Evolutionary conservation across 192 early-diverging fungal genomes (phyloP).

Genomic region (Coemansia sp.): DNA sequence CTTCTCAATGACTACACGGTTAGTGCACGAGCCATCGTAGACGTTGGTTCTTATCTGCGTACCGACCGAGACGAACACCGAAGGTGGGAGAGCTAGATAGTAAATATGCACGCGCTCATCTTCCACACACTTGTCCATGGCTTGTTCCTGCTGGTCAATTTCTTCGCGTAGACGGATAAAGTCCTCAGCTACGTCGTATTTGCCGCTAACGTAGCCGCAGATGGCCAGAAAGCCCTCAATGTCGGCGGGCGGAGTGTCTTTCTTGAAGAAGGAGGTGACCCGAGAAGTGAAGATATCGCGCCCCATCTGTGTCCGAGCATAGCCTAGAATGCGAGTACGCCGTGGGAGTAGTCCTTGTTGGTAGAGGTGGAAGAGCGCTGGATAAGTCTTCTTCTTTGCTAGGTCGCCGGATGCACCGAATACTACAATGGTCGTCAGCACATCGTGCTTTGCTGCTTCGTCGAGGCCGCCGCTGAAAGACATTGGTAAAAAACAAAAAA

Average conservation of each 20-base stretch:
- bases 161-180: conserved; percentile 73
- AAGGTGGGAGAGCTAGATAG: conserved; percentile 96
- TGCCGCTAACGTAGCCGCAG: conserved; percentile 82
- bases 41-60: conserved; percentile 70
- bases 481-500: conserved; percentile 19
- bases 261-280: conserved; percentile 66
- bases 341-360: conserved; percentile 79
- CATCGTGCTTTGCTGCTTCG: conserved; percentile 51
- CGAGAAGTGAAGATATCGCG: conserved; percentile 71
- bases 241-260: conserved; percentile 12
- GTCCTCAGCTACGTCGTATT: conserved; percentile 77
- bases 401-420: conserved; percentile 93
- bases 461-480: conserved; percentile 52
- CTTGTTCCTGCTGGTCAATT: conserved; percentile 63
- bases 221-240: conserved; percentile 67
- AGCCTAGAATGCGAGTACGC: conserved; percentile 83
- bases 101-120: conserved; percentile 76
- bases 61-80: conserved; percentile 89
- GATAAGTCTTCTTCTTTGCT: conserved; percentile 98
- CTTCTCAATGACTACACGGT: conserved; percentile 96
- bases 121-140: conserved; percentile 36
- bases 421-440: conserved; percentile 64
- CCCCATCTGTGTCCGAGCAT: conserved; percentile 83
- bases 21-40: conserved; percentile 67
- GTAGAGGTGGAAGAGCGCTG: conserved; percentile 93